phyloP scores from a whole-genome alignment of 805 yeast genomes.

The Candida tibetensis region DNA sequence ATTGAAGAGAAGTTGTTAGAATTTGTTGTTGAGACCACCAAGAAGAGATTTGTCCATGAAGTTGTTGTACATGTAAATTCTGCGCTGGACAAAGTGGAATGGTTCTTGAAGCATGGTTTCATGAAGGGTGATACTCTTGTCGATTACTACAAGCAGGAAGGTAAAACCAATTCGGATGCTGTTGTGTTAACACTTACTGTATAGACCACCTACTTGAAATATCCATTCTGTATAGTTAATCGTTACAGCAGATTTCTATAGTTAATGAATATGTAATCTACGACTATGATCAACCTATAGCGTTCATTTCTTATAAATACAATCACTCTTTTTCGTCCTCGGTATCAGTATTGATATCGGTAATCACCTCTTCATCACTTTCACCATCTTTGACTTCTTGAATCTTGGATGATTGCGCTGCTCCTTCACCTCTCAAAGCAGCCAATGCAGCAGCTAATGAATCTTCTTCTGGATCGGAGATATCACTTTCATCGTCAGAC shows the following conservation, averaged over 20 bases:
- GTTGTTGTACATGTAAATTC: conserved; percentile 54
- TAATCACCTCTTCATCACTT: conserved; percentile 36
- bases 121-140: conserved; percentile 31
- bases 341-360: conserved; percentile 46
- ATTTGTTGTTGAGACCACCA: conserved; percentile 56
- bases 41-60: conserved; percentile 50
- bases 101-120: conserved; percentile 56
- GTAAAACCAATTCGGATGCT: conserved; percentile 50
- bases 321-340: conserved; percentile 29
- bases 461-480: conserved; percentile 73
- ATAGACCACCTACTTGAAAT: background rate
- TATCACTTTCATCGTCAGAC: conserved; percentile 50
- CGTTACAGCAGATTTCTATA: background rate
- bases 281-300: too few species aligned
- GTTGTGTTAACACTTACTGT: conserved; percentile 22
- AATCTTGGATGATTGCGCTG: conserved; percentile 11
- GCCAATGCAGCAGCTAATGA: conserved; percentile 75
- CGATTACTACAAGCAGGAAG: conserved; percentile 48
- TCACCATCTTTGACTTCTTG: conserved; percentile 39
- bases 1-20: conserved; percentile 60
- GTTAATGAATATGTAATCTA: too few species aligned
- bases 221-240: background rate
- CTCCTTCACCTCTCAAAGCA: conserved; percentile 58
- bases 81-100: conserved; percentile 42
- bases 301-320: background rate